Conservation (phyloP, 495 filamentous ascomycete species). For the Aspergillus funiculosus region DNA sequence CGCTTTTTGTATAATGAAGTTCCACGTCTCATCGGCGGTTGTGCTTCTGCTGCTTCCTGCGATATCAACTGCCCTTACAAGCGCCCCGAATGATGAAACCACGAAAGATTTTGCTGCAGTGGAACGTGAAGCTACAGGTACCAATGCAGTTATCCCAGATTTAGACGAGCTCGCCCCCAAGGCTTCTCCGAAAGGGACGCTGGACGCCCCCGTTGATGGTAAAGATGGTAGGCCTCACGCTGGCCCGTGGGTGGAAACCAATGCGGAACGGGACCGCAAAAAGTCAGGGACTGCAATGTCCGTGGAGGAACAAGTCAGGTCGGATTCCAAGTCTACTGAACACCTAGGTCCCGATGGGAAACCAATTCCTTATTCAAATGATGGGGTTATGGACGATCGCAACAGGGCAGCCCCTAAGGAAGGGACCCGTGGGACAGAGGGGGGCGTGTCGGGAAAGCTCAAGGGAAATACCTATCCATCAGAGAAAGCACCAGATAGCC, state of each 20-base stretch:
- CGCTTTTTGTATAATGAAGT: slow-evolving; percentile 27
- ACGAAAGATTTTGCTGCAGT: slow-evolving; percentile 15
- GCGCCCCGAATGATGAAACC: slow-evolving; percentile 14
- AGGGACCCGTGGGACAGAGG: slow-evolving; percentile 81
- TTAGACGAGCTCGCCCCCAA: slow-evolving; percentile 21
- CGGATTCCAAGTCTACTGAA: slow-evolving; percentile 30
- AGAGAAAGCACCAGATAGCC: slow-evolving; percentile 72
- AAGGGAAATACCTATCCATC: slow-evolving; percentile 60
- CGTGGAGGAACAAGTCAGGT: slow-evolving; percentile 24
- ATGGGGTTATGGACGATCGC: slow-evolving; percentile 89
- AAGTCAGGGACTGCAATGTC: slow-evolving; percentile 32
- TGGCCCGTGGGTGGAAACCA: slow-evolving; percentile 78
- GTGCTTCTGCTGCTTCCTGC: slow-evolving; percentile 36
- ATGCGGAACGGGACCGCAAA: slow-evolving; percentile 53
- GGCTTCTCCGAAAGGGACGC: slow-evolving; percentile 52
- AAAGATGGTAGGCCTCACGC: slow-evolving; percentile 92
- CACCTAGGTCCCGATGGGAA: slow-evolving; percentile 53
- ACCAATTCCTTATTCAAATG: slow-evolving; percentile 68
- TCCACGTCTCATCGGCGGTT: slow-evolving; percentile 27
- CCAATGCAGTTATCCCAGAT: slow-evolving; percentile 16
- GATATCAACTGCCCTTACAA: slow-evolving; percentile 27
- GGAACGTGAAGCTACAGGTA: slow-evolving; percentile 20
- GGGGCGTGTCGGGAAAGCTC: slow-evolving; percentile 78
- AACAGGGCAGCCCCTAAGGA: slow-evolving; percentile 65
- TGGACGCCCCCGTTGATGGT: slow-evolving; percentile 89